Evolutionary conservation across 2,329 filamentous ascomycete species (phyloP).

Genomic region (Penicillium sp.): DNA sequence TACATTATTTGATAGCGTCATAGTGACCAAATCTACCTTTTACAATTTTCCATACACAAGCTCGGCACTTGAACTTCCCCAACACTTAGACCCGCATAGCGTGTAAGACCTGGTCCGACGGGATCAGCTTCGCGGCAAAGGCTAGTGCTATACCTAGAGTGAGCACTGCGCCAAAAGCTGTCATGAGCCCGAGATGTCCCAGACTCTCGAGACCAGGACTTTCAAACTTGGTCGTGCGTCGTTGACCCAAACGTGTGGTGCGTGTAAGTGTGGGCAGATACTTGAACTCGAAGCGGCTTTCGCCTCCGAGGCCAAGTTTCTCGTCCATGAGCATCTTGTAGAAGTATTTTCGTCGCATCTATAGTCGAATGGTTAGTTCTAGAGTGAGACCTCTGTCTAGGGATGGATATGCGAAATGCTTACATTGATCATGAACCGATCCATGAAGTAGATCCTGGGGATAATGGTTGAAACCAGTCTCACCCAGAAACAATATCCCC

Average conservation of each 20-base stretch:
- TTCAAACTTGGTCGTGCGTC: conserved; percentile 30
- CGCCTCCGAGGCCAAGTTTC: conserved; percentile 67
- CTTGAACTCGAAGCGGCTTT: conserved; percentile 73
- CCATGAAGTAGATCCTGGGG: conserved; percentile 56
- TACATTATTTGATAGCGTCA: conserved; percentile 4
- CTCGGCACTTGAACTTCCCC: background rate
- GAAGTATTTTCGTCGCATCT: conserved; percentile 57
- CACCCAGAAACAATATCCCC: conserved; percentile 71
- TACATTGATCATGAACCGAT: conserved; percentile 60
- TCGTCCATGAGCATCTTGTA: conserved; percentile 68
- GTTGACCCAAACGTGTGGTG: conserved; percentile 36
- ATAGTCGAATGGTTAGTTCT: background rate
- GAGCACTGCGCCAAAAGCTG: conserved; percentile 24
- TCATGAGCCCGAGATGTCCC: conserved; percentile 36
- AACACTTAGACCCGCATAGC: conserved; percentile 12
- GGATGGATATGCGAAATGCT: conserved; percentile 19
- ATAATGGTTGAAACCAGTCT: conserved; percentile 56
- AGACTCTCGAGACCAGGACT: conserved; percentile 36
- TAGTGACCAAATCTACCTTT: background rate
- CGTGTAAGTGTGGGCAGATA: conserved; percentile 51
- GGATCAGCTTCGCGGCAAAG: conserved; percentile 24
- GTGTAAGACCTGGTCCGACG: conserved; percentile 18
- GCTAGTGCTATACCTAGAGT: conserved; percentile 22
- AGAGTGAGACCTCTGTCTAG: background rate
- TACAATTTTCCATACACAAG: background rate